Base-by-base conservation (phyloP, 495 filamentous ascomycete genomes). In the Cercophora sp. region DNA sequence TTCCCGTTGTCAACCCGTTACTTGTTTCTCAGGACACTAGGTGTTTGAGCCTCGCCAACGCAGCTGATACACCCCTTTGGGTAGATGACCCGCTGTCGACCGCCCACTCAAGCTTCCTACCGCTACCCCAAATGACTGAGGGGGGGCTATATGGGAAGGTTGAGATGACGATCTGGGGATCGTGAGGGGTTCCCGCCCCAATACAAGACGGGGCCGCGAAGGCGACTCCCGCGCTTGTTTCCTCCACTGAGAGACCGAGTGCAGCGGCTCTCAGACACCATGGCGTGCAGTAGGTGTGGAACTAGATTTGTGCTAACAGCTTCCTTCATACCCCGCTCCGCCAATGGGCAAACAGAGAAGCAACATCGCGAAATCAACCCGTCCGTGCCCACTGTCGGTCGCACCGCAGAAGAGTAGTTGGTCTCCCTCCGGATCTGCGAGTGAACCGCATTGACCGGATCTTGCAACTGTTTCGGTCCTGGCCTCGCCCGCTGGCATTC, bases 341-440 rank as follows among this genome's bases (percentile, higher is more conserved):
- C 43, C 43, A 54, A 54, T 54, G 27, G 45, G 16, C n/a, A 25
- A 20, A 16, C 19, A 15, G 11, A 16, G 15, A 16, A 26, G 25
- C 31, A 22, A 25, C 34, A 49, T 54, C 24, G 13, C 60, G 29
- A 42, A 54, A 49, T 54, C 36, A 47, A 29, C 11, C 46, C 20
- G 53, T 62, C 56, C 29, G 60, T 62, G 60, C 56, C 50, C 10
- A 37, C 51, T 25, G 54, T 53, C 56, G 43, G 31, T 39, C 18
- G 32, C 45, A 34, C 13, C 35, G 35, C 32, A 41, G 48, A 26
- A 22, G 35, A 8, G 20, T 19, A 20, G 11, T 32, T 46, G 32
- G 32, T 48, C 43, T 40, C 42, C 51, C 32, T 54, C 51, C 35
- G 51, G 19, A 13, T 10, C 22, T 53, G 41, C 41, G 27, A 15